A percentile compares a stretch with the other conserved stretches of the same genome.
These are phyloP conservation scores for Sextonia rubra DNA, from an alignment of 164 flowering plant species.

Conservation along the genomic window DNA sequence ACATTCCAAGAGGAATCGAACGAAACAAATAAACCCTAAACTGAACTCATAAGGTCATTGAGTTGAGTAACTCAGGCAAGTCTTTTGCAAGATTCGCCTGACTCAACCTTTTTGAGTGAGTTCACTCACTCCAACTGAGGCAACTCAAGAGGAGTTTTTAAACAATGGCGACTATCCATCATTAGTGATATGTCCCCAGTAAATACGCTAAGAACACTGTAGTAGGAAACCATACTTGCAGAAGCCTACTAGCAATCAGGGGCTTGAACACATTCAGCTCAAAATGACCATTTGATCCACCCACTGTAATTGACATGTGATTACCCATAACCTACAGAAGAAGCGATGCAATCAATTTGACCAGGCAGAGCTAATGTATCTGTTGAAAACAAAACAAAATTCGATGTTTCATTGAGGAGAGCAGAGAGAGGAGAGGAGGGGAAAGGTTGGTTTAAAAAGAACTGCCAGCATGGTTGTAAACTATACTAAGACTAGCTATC, in stretches of 20 bases:
- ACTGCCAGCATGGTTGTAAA: not conserved
- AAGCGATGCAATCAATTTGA: not conserved
- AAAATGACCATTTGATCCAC: conserved; percentile 98
- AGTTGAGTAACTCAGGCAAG: too few species aligned
- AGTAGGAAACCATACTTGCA: conserved; percentile 52
- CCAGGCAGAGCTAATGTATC: not conserved
- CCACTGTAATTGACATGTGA: conserved; percentile 86
- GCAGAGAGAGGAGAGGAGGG: not conserved
- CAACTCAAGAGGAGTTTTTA: too few species aligned
- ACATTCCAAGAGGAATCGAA: not conserved
- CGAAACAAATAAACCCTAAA: not conserved
- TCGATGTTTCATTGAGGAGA: not conserved
- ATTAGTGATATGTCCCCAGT: not conserved
- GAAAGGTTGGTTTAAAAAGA: too few species aligned
- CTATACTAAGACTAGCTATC: not conserved
- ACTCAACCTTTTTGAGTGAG: too few species aligned
- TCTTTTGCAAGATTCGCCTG: too few species aligned
- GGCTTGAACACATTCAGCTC: conserved; percentile 98
- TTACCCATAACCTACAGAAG: conserved; percentile 87
- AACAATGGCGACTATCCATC: not conserved
- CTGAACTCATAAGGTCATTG: too few species aligned
- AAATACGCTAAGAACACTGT: too few species aligned
- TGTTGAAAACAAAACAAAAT: not conserved
- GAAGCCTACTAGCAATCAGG: conserved; percentile 77
- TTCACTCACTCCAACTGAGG: too few species aligned